Evolutionary conservation across 495 filamentous ascomycete species (phyloP).

Genomic region (Penicillium antarcticum): DNA sequence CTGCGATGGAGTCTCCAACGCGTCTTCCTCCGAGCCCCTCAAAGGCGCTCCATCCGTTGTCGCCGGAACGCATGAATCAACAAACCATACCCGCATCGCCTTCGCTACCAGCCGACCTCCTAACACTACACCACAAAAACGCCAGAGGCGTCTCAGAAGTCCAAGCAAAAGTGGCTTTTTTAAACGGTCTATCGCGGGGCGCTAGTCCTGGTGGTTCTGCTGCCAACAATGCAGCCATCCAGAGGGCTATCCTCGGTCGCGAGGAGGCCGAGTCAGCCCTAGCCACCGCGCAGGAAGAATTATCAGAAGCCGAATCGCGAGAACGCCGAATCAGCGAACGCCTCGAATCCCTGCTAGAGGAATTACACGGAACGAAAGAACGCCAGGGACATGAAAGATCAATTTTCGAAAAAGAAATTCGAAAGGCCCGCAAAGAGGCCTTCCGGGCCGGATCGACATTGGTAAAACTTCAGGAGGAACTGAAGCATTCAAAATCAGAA

Average conservation of each 20-base stretch:
- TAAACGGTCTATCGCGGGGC: conserved; percentile 68
- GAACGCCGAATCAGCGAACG: conserved; percentile 74
- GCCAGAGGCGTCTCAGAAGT: conserved; percentile 64
- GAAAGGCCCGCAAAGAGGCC: conserved; percentile 76
- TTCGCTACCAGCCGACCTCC: conserved; percentile 45
- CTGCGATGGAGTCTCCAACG: conserved; percentile 42
- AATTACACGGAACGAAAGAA: conserved; percentile 70
- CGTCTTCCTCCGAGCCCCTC: conserved; percentile 46
- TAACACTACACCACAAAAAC: conserved; percentile 35
- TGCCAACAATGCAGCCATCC: conserved; percentile 65
- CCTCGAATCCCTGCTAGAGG: conserved; percentile 76
- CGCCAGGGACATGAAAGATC: conserved; percentile 67
- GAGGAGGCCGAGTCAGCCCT: conserved; percentile 67
- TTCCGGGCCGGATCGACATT: conserved; percentile 75
- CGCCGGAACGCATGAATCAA: conserved; percentile 79
- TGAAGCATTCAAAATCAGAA: conserved; percentile 63
- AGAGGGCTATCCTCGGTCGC: conserved; percentile 75
- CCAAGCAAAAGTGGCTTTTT: conserved; percentile 79
- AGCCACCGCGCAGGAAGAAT: conserved; percentile 56
- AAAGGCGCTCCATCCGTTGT: conserved; percentile 67
- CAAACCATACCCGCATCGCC: conserved; percentile 55
- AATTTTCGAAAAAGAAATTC: conserved; percentile 81
- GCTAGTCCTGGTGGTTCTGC: conserved; percentile 55
- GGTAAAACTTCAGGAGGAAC: conserved; percentile 79
- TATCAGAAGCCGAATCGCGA: conserved; percentile 68